A percentile compares a stretch with the other conserved stretches of the same genome.
phyloP scores from a whole-genome alignment of 345 rosid species.

The Balakata baccata region DNA sequence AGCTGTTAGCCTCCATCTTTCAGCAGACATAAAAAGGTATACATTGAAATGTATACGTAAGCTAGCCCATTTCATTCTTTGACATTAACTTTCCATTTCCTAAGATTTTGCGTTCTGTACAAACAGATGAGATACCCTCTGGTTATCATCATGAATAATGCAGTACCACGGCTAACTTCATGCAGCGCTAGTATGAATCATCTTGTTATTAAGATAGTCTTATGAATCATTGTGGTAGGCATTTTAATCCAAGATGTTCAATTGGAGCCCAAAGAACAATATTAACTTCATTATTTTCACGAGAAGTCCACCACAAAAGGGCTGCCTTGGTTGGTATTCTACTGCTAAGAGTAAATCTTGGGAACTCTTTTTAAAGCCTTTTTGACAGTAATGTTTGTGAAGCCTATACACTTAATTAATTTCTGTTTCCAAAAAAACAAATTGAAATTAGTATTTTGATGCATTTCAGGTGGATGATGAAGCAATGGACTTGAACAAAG shows the following conservation, averaged over 20 bases:
- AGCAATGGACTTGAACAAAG: slow-evolving; percentile 85
- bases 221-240: neutral
- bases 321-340: too few species aligned
- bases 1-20: neutral
- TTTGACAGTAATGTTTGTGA: too few species aligned
- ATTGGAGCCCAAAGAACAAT: neutral
- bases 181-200: neutral
- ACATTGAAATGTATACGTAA: neutral
- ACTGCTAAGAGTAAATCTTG: too few species aligned
- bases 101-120: neutral
- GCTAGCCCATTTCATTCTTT: neutral
- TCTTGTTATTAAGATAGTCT: neutral
- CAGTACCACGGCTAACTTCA: neutral
- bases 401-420: too few species aligned
- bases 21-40: neutral
- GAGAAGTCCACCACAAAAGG: too few species aligned
- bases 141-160: neutral
- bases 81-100: neutral
- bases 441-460: neutral
- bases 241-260: neutral
- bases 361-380: too few species aligned
- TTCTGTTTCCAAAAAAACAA: neutral
- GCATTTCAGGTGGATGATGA: slow-evolving; percentile 79
- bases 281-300: neutral
- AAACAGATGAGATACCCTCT: neutral